Conservation (phyloP, 2,329 filamentous ascomycete genomes). For the Cladosporium sp. region DNA sequence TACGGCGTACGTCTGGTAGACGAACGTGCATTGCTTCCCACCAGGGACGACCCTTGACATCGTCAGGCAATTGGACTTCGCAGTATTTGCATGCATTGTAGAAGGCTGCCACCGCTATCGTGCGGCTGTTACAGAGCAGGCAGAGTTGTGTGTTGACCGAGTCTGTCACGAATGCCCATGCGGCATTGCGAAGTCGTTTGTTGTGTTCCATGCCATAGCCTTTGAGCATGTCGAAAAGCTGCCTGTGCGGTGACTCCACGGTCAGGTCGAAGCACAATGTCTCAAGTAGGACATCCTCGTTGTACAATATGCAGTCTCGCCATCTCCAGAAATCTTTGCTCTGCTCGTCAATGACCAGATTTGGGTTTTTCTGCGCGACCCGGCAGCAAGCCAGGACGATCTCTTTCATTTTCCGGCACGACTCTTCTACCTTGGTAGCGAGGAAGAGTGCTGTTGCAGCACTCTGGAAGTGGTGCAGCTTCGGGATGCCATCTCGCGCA, state of each 20-base stretch:
- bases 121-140: constrained; percentile 71
- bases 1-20: constrained; percentile 64
- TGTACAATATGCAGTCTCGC: constrained; percentile 87
- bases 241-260: constrained; percentile 80
- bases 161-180: constrained; percentile 94
- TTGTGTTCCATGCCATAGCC: constrained; percentile 72
- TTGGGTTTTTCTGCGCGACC: constrained; percentile 89
- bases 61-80: constrained; percentile 66
- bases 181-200: constrained; percentile 75
- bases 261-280: constrained; percentile 90
- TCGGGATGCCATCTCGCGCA: constrained; percentile 59
- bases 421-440: constrained; percentile 96
- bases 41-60: constrained; percentile 74
- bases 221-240: constrained; percentile 75
- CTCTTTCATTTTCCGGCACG: constrained; percentile 91
- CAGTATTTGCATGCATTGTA: constrained; percentile 81
- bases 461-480: constrained; percentile 81
- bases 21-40: constrained; percentile 75
- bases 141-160: constrained; percentile 80
- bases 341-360: constrained; percentile 88
- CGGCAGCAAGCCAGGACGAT: constrained; percentile 90
- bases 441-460: constrained; percentile 89
- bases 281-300: constrained; percentile 90
- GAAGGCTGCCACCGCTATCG: constrained; percentile 78
- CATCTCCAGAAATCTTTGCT: constrained; percentile 98